Percentiles rank a stretch among this genome's conserved stretches.
These are phyloP conservation scores for Aquilaria malaccensis DNA, from an alignment of 345 rosid species.

Conservation along the genomic window DNA sequence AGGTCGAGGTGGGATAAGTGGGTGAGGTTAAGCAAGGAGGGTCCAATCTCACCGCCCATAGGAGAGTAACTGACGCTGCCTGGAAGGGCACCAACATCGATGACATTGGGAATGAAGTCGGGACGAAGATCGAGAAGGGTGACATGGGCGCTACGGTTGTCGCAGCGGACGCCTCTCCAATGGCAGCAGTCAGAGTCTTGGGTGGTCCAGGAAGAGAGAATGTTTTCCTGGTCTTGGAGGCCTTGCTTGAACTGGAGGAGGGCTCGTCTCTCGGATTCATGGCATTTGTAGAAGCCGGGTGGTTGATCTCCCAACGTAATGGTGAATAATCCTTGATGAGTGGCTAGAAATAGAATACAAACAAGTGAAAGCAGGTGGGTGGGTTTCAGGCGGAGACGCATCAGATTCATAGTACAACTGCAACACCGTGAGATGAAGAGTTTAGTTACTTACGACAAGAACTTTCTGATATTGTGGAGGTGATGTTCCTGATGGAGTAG, in stretches of 20 bases:
- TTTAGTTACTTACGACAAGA: no score
- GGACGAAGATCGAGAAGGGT: constrained; percentile 4
- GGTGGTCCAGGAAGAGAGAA: not conserved
- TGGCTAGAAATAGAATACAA: no score
- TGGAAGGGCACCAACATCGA: not conserved
- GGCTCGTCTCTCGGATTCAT: not conserved
- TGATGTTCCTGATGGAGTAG: no score
- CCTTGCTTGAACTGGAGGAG: constrained; percentile 6
- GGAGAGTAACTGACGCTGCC: not conserved
- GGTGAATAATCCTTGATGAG: no score
- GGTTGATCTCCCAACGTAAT: no score
- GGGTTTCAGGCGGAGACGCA: no score
- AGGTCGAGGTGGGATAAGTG: constrained; percentile 10
- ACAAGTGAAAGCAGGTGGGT: no score
- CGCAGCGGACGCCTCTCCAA: constrained; percentile 6
- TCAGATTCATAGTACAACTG: no score
- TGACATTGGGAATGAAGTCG: not conserved
- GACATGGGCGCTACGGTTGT: constrained; percentile 9
- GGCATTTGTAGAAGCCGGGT: not conserved
- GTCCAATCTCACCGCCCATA: constrained; percentile 5
- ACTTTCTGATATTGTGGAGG: no score
- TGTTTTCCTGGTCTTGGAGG: not conserved
- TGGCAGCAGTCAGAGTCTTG: constrained; percentile 5
- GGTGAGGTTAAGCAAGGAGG: constrained; percentile 11
- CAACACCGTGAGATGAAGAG: no score